Evolutionary conservation across 2,329 filamentous ascomycete genomes (phyloP).

Genomic region (Paecilomyces variotii): DNA sequence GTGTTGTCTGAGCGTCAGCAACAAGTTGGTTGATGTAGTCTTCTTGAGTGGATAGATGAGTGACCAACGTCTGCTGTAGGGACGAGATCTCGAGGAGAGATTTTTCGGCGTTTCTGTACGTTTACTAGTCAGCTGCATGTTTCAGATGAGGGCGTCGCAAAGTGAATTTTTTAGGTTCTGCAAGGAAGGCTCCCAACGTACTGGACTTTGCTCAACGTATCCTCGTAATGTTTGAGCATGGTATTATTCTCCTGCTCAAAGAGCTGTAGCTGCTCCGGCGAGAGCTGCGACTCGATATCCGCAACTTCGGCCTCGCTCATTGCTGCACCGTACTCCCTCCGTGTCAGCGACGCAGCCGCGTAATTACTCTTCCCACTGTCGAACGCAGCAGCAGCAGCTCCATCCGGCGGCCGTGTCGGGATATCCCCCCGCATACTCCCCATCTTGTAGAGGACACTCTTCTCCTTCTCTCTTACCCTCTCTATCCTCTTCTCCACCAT

Average conservation of each 20-base stretch:
- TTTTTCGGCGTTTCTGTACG: constrained; percentile 68
- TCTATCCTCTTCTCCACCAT: constrained; percentile 91
- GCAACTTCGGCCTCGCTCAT: constrained; percentile 25
- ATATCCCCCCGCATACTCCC: constrained; percentile 8
- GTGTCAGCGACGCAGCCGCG: constrained; percentile 15
- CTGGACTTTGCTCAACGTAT: constrained; percentile 89
- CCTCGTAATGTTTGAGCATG: constrained; percentile 89
- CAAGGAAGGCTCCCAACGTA: constrained; percentile 41
- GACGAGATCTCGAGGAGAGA: constrained; percentile 89
- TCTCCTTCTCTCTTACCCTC: constrained; percentile 80
- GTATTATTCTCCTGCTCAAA: constrained; percentile 90
- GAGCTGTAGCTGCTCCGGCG: constrained; percentile 78
- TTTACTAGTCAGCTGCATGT: neutral
- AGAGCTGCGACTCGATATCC: constrained; percentile 53
- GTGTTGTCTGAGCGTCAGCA: constrained; percentile 69
- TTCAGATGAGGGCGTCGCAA: too few species aligned
- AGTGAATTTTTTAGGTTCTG: neutral
- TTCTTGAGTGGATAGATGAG: constrained; percentile 76
- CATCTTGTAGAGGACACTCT: constrained; percentile 70
- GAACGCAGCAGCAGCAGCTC: constrained; percentile 10
- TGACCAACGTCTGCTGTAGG: constrained; percentile 79
- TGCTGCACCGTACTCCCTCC: constrained; percentile 11
- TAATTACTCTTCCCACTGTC: constrained; percentile 8
- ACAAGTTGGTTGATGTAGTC: constrained; percentile 86
- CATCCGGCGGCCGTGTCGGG: constrained; percentile 4